Percentiles rank a stretch among this genome's conserved stretches.
These are phyloP conservation scores for Coccomyxa sp. DNA, from an alignment of 139 green algal genomes.

Conservation along the genomic window DNA sequence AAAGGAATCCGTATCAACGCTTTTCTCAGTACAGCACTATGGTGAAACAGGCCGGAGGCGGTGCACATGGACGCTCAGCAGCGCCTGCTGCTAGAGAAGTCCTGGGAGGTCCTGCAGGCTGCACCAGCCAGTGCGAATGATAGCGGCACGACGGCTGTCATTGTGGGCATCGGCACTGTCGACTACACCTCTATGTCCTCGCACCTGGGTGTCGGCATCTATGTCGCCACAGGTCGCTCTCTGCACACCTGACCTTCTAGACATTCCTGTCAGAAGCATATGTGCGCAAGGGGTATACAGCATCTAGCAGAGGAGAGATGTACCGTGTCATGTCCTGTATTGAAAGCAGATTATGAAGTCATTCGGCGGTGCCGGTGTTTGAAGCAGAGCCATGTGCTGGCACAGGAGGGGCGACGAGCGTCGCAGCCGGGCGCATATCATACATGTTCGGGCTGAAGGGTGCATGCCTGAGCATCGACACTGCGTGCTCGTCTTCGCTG, in stretches of 20 bases:
- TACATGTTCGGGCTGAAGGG: constrained; percentile 76
- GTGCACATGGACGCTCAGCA: constrained; percentile 69
- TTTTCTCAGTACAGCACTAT: not conserved
- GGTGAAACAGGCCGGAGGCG: constrained; percentile 25
- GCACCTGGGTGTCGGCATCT: constrained; percentile 20
- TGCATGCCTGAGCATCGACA: constrained; percentile 71
- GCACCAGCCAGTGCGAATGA: not conserved
- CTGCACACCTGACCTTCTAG: too few relatives aligned
- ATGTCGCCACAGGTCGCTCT: constrained; percentile 11
- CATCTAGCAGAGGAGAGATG: too few relatives aligned
- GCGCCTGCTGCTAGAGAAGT: constrained; percentile 57
- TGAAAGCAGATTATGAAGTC: too few relatives aligned
- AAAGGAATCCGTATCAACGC: too few relatives aligned
- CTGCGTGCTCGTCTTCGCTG: constrained; percentile 73
- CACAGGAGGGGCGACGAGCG: constrained; percentile 61
- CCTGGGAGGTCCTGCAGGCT: constrained; percentile 1
- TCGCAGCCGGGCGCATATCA: constrained; percentile 64
- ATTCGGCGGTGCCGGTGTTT: too few relatives aligned
- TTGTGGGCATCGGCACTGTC: constrained; percentile 38
- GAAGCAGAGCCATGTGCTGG: too few relatives aligned
- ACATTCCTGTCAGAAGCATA: too few relatives aligned
- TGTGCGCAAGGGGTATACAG: too few relatives aligned
- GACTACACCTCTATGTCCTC: constrained; percentile 18
- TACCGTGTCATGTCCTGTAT: too few relatives aligned
- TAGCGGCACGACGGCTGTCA: constrained; percentile 10